Conservation (phyloP, 495 filamentous ascomycete genomes). For the Coniosporium apollinis region DNA sequence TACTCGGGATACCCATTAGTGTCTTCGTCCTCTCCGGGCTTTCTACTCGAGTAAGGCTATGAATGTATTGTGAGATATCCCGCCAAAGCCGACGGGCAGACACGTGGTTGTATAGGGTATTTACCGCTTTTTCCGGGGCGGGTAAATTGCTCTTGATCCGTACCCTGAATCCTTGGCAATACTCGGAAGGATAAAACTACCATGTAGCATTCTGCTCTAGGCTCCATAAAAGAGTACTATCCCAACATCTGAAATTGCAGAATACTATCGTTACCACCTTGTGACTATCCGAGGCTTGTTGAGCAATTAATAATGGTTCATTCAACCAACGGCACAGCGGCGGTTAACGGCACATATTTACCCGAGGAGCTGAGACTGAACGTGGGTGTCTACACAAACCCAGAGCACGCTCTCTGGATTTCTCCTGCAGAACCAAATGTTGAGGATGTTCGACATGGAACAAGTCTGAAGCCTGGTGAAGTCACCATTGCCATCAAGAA, state of each 20-base stretch:
- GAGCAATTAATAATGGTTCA: conserved; percentile 1
- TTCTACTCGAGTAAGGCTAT: background rate
- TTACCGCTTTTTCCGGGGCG: background rate
- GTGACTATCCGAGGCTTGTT: conserved; percentile 3
- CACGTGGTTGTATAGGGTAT: background rate
- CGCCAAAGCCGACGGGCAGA: background rate
- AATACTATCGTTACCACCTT: background rate
- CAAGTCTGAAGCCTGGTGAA: too few relatives aligned
- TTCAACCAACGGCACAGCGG: too few relatives aligned
- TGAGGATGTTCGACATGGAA: too few relatives aligned
- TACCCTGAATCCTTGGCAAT: too few relatives aligned
- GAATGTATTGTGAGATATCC: background rate
- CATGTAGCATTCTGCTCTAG: too few relatives aligned
- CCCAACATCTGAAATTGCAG: background rate
- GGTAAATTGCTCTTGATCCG: background rate
- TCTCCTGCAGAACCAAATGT: conserved; percentile 2
- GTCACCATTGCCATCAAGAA: background rate
- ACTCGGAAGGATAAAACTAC: too few relatives aligned
- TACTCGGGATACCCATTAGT: too few relatives aligned
- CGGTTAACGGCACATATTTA: conserved; percentile 1
- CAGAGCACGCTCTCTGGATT: conserved; percentile 6
- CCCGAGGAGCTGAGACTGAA: background rate
- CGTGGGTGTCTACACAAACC: too few relatives aligned
- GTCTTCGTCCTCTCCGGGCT: too few relatives aligned
- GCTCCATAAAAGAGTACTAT: background rate